phyloP scores from a whole-genome alignment of 805 yeast species.

The Clavispora santaluciae region DNA sequence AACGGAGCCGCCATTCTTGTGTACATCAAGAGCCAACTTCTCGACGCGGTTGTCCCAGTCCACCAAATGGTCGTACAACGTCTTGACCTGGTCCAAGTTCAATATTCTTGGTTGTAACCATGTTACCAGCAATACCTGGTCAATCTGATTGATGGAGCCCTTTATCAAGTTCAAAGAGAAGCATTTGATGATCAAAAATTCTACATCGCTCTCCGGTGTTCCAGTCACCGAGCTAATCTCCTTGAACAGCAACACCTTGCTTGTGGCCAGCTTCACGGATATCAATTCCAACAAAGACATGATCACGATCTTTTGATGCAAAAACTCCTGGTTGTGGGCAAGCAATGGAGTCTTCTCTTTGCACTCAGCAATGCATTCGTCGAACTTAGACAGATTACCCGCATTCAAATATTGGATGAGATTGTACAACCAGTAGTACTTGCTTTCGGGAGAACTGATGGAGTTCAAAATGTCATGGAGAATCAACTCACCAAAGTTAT shows the following conservation, averaged over 20 bases:
- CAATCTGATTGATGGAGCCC: conserved; percentile 90
- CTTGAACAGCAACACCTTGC: conserved; percentile 65
- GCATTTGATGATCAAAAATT: conserved; percentile 87
- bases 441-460: conserved; percentile 39
- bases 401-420: conserved; percentile 66
- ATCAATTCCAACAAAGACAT: conserved; percentile 88
- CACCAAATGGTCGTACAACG: conserved; percentile 67
- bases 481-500: conserved; percentile 92
- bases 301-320: conserved; percentile 86
- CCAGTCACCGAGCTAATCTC: conserved; percentile 70
- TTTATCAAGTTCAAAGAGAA: conserved; percentile 75
- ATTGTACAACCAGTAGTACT: conserved; percentile 66
- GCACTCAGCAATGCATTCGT: conserved; percentile 40
- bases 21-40: conserved; percentile 43
- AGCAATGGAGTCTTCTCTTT: conserved; percentile 48
- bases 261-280: conserved; percentile 68
- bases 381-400: conserved; percentile 71
- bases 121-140: conserved; percentile 67
- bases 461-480: conserved; percentile 75
- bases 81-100: conserved; percentile 71
- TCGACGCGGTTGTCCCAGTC: conserved; percentile 78
- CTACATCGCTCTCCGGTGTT: conserved; percentile 69
- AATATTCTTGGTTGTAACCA: conserved; percentile 98
- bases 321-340: conserved; percentile 53
- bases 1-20: conserved; percentile 35